Conservation (phyloP, 345 rosid genomes). For the Dipteronia sinensis region DNA sequence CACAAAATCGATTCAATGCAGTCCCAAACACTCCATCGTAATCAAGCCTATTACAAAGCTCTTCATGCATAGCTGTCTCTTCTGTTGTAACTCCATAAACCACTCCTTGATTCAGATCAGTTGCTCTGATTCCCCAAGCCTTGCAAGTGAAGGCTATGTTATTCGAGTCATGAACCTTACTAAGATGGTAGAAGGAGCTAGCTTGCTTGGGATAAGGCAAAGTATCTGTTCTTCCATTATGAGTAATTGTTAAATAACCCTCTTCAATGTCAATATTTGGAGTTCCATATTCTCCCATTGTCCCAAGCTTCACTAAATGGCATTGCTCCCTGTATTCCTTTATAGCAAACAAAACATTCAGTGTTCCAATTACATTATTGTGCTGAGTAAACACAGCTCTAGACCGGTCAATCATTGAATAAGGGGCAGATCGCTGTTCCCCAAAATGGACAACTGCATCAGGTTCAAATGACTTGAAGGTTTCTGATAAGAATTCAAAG, state of each 20-base stretch:
- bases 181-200: conserved; percentile 97
- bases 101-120: conserved; percentile 97
- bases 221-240: conserved; percentile 92
- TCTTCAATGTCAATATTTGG: conserved; percentile 99
- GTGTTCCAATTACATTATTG: conserved; percentile 92
- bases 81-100: conserved; percentile 94
- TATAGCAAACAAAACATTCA: conserved; percentile 92
- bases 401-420: conserved; percentile 95
- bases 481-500: conserved; percentile 83
- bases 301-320: conserved; percentile 94
- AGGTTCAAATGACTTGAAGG: conserved; percentile 88
- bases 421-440: conserved; percentile 95
- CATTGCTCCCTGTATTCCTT: conserved; percentile 89
- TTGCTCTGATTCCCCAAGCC: conserved; percentile 99
- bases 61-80: conserved; percentile 92
- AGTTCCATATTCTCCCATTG: conserved; percentile 99
- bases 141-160: conserved; percentile 98
- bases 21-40: conserved; percentile 97
- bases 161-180: conserved; percentile 95
- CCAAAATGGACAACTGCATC: conserved; percentile 93
- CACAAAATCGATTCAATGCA: conserved; percentile 91
- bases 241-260: conserved; percentile 90
- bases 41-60: conserved; percentile 76
- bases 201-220: conserved; percentile 99
- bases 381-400: conserved; percentile 91